phyloP scores from a whole-genome alignment of 2,329 filamentous ascomycete genomes.

The Penicillium sp. region DNA sequence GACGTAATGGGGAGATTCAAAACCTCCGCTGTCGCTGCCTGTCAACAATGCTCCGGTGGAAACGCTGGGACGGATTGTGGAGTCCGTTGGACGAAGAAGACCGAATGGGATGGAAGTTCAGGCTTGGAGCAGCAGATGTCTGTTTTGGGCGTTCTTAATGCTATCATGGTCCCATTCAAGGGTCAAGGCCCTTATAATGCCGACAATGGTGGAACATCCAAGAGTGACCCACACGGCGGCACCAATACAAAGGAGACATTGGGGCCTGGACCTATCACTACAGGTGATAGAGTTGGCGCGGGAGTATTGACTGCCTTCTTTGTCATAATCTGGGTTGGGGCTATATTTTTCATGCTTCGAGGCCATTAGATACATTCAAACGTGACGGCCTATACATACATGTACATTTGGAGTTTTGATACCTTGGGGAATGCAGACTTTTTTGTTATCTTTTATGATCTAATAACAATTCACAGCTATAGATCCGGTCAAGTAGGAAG shows the following conservation, averaged over 20 bases:
- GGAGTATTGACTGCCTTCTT: constrained; percentile 31
- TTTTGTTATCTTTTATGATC: neutral
- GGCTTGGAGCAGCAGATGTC: constrained; percentile 68
- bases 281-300: constrained; percentile 33
- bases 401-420: neutral
- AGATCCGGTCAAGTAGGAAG: neutral
- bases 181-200: constrained; percentile 44
- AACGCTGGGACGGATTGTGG: constrained; percentile 55
- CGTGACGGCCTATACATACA: neutral
- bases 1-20: constrained; percentile 56
- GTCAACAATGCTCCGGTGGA: constrained; percentile 58
- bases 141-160: constrained; percentile 61
- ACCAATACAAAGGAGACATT: constrained; percentile 1
- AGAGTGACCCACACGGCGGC: constrained; percentile 30
- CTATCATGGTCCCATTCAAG: constrained; percentile 50
- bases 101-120: constrained; percentile 51
- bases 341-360: neutral
- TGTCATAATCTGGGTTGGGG: constrained; percentile 6
- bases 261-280: constrained; percentile 9
- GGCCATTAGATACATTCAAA: neutral
- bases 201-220: constrained; percentile 54
- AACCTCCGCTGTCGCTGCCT: constrained; percentile 57
- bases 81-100: constrained; percentile 55
- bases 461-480: neutral
- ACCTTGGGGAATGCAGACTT: neutral